Base-by-base conservation (phyloP, 257 asterid genomes). In the Capsicum chinense region DNA sequence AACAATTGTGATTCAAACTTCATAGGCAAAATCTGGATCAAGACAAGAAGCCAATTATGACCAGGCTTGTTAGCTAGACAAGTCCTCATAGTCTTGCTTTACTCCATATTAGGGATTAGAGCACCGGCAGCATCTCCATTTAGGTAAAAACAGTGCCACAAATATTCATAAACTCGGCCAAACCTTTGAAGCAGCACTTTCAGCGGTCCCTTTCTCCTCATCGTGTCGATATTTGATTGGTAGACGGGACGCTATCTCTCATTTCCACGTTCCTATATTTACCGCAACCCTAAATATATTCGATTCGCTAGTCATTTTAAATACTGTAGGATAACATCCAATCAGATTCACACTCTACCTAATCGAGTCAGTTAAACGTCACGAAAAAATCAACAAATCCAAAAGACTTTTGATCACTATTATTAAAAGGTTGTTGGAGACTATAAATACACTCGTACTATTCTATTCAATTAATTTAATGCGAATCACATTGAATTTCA, bases 281-380 rank as follows among this genome's bases (percentile, higher is more conserved):
- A 5, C 33, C 79, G 57, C 37, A 73, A 73, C 80, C 80, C 80
- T 73, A 73, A 73, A n/a, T 68, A 1, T n/a, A 33, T 6, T 73
- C 6, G n/a, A 71, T 44, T 70, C 39, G 11, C 5, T 19, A 5
- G 42, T 73, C 16, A 21, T 19, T 10, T 14, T 37, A 68, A 68
- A 39, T 9, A 59, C 66, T 59, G 37, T 11, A 21, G 26, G 69
- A 10, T 12, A 2, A 39, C 42, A 3, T 3, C 5, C 8, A 60
- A 60, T n/a, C 44, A 66, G 5, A 26, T 64, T 26, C 71, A 47
- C 39, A 71, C 4, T 48, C 42, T 26, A 73, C 80, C 80, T 74
- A 74, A 74, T 12, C 39, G 19, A 19, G 44, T 11, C 44, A 19
- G 42, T 48, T 19, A 73, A n/a, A 62, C 68, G 37, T 14, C 14